These are phyloP conservation scores for Pyrenula massariospora DNA, from an alignment of 495 filamentous ascomycete species.

Conservation along the genomic window DNA sequence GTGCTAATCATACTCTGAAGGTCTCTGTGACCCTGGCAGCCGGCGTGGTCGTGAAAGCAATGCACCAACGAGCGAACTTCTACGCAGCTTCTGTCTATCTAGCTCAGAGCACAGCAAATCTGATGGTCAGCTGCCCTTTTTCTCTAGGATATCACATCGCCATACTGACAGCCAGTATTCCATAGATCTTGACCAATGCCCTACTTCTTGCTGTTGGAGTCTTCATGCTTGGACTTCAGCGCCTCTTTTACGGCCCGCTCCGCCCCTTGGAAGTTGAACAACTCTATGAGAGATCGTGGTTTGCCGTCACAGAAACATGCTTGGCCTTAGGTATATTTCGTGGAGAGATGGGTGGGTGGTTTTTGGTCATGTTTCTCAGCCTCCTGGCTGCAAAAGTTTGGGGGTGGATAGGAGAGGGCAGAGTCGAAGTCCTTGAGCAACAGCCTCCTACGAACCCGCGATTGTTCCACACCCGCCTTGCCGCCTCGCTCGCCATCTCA, in stretches of 20 bases:
- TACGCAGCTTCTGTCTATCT: slow-evolving; percentile 95
- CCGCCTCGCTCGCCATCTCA: slow-evolving; percentile 64
- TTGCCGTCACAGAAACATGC: slow-evolving; percentile 90
- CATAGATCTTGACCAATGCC: slow-evolving; percentile 78
- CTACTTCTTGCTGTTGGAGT: slow-evolving; percentile 63
- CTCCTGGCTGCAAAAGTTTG: slow-evolving; percentile 92
- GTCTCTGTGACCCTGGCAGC: slow-evolving; percentile 67
- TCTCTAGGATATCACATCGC: background rate
- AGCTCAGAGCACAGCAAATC: slow-evolving; percentile 84
- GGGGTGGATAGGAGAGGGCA: slow-evolving; percentile 93
- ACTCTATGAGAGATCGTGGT: slow-evolving; percentile 95
- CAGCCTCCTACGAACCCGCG: slow-evolving; percentile 84
- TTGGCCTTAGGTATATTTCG: slow-evolving; percentile 99
- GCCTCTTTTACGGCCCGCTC: slow-evolving; percentile 80
- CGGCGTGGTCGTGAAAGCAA: slow-evolving; percentile 74
- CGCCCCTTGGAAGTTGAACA: slow-evolving; percentile 93
- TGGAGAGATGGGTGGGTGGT: slow-evolving; percentile 86
- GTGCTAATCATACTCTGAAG: slow-evolving; percentile 22
- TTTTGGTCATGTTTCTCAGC: slow-evolving; percentile 88
- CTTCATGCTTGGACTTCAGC: slow-evolving; percentile 76
- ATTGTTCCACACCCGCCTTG: slow-evolving; percentile 78
- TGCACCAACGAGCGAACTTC: slow-evolving; percentile 92
- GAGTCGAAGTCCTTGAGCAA: slow-evolving; percentile 89
- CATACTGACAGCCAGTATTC: slow-evolving; percentile 1
- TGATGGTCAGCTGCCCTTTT: slow-evolving; percentile 54